These are phyloP conservation scores for Hevea brasiliensis DNA, from an alignment of 345 rosid genomes.

Conservation along the genomic window DNA sequence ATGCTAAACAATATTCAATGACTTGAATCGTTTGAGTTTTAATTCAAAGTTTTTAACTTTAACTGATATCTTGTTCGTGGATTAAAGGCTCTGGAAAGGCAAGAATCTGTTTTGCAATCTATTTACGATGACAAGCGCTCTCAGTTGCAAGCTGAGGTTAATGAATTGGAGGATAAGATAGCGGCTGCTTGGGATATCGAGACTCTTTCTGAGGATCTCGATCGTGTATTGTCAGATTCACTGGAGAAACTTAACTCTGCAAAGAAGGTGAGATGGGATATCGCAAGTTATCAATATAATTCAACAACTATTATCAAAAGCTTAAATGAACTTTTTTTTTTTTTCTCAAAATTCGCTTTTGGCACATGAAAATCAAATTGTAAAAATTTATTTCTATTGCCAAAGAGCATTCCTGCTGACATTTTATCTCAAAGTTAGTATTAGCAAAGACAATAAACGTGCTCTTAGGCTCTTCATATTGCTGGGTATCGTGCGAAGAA, in stretches of 20 bases:
- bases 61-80: neutral
- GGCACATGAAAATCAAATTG: no score
- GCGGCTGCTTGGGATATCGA: constrained; percentile 34
- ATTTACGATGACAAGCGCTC: constrained; percentile 34
- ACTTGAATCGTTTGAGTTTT: neutral
- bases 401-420: no score
- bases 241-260: constrained; percentile 46
- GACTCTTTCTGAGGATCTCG: constrained; percentile 40
- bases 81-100: constrained; percentile 48
- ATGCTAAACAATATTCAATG: no score
- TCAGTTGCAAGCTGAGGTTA: constrained; percentile 46
- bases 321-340: no score
- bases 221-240: constrained; percentile 38
- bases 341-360: no score
- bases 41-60: neutral
- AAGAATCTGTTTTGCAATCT: constrained; percentile 48
- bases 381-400: no score
- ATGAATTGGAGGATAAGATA: constrained; percentile 48
- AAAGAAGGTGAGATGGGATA: constrained; percentile 49
- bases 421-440: no score
- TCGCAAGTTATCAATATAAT: no score
- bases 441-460: no score
- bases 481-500: no score
- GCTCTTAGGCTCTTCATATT: no score
- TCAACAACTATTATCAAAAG: no score